A percentile compares a stretch with the other conserved stretches of the same genome.
Conservation (phyloP, 2,329 filamentous ascomycete genomes). For the Neospermospora avenae region DNA sequence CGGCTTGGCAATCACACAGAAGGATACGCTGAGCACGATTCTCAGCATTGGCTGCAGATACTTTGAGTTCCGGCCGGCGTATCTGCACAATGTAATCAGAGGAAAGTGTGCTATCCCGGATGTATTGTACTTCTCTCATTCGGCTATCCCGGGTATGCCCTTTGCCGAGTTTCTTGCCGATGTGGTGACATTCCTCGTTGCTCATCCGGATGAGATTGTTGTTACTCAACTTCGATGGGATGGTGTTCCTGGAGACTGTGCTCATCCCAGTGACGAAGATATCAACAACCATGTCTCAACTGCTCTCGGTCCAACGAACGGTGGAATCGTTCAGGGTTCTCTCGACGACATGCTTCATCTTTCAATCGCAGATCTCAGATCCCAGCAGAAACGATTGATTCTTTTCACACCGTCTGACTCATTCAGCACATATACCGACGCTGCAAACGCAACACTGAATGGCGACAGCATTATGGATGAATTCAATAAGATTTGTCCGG, state of each 20-base stretch:
- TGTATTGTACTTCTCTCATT: constrained; percentile 48
- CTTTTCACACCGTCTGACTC: constrained; percentile 39
- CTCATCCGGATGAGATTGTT: constrained; percentile 44
- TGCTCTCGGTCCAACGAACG: constrained; percentile 33
- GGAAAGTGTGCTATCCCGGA: constrained; percentile 40
- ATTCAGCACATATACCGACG: constrained; percentile 41
- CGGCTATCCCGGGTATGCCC: constrained; percentile 48
- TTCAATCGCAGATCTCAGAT: constrained; percentile 37
- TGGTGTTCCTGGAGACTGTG: constrained; percentile 46
- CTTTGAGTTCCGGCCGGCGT: constrained; percentile 50
- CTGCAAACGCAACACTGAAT: constrained; percentile 41
- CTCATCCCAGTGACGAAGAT: constrained; percentile 41
- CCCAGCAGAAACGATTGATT: constrained; percentile 38
- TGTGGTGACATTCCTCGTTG: constrained; percentile 41
- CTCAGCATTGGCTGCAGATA: constrained; percentile 47
- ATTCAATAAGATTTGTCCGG: constrained; percentile 36
- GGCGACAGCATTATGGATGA: constrained; percentile 39
- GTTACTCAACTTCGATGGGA: constrained; percentile 50
- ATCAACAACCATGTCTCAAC: constrained; percentile 38
- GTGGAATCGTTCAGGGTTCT: constrained; percentile 29
- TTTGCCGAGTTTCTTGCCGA: constrained; percentile 43
- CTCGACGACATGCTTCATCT: constrained; percentile 36
- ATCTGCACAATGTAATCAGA: constrained; percentile 43
- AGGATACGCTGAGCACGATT: constrained; percentile 44
- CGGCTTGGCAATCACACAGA: constrained; percentile 49